A percentile compares a stretch with the other conserved stretches of the same genome.
These are phyloP conservation scores for Fusarium anthophilum DNA, from an alignment of 2,329 filamentous ascomycete species.

Conservation along the genomic window DNA sequence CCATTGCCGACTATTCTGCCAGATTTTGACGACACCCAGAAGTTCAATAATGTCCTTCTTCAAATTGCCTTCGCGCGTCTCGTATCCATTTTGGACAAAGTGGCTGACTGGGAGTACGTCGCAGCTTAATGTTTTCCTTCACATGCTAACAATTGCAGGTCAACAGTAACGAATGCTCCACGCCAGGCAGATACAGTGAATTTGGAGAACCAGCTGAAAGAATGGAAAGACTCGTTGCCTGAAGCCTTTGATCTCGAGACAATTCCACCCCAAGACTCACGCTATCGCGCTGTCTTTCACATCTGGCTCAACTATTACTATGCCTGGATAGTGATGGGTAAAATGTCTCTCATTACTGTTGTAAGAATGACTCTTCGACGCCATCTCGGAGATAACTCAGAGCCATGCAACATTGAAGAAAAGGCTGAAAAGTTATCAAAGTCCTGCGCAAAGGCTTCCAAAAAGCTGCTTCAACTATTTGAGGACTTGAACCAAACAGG, in stretches of 20 bases:
- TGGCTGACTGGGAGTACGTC: neutral
- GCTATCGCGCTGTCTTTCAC: neutral
- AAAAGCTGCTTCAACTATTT: neutral
- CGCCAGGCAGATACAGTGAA: neutral
- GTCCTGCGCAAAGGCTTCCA: neutral
- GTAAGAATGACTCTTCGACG: neutral
- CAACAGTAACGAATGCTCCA: neutral
- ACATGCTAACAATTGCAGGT: neutral
- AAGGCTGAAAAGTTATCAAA: neutral
- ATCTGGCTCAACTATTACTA: neutral
- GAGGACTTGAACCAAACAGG: neutral
- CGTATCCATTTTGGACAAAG: neutral
- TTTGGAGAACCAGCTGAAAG: neutral
- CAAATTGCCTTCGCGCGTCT: neutral
- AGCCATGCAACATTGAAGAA: neutral
- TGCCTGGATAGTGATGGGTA: neutral
- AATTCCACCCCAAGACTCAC: neutral
- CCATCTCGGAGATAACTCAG: neutral
- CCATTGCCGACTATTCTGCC: neutral
- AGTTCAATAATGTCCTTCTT: neutral
- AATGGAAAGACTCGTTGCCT: neutral
- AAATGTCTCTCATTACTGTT: neutral
- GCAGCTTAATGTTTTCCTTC: fast-evolving
- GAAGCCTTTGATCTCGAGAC: neutral
- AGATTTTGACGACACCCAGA: neutral